phyloP scores from a whole-genome alignment of 2,329 filamentous ascomycete genomes.

The Aspergillus novoparasiticus region DNA sequence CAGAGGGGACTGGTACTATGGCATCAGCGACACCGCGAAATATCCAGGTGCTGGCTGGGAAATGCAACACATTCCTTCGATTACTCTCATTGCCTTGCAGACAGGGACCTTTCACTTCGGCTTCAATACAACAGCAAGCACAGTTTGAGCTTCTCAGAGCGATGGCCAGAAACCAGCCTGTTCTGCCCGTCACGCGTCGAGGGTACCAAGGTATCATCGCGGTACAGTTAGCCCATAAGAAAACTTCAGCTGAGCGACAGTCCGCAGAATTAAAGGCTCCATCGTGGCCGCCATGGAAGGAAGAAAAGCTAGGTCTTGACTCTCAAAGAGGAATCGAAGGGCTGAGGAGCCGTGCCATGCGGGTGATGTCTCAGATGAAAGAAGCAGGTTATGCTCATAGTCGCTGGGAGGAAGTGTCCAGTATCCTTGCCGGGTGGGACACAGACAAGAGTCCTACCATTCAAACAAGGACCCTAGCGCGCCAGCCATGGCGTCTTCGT shows the following conservation, averaged over 20 bases:
- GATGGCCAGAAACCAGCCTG: conserved; percentile 58
- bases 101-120: conserved; percentile 53
- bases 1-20: conserved; percentile 4
- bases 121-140: conserved; percentile 56
- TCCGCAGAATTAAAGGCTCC: conserved; percentile 62
- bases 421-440: conserved; percentile 64
- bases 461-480: conserved; percentile 56
- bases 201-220: conserved; percentile 60
- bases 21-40: conserved; percentile 11
- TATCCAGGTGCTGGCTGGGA: conserved; percentile 38
- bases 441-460: conserved; percentile 64
- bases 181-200: conserved; percentile 57
- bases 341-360: conserved; percentile 59
- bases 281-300: conserved; percentile 69
- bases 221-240: conserved; percentile 60
- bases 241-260: conserved; percentile 57
- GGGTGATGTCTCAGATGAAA: conserved; percentile 58
- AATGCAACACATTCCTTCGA: conserved; percentile 53
- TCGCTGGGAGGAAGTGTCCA: conserved; percentile 56
- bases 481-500: conserved; percentile 25
- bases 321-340: conserved; percentile 58
- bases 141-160: conserved; percentile 59
- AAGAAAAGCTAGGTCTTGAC: conserved; percentile 63
- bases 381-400: conserved; percentile 59
- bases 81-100: conserved; percentile 53